Evolutionary conservation across 768 basidiomycete genomes (phyloP).

Genomic region (Pulveroboletus sp.): DNA sequence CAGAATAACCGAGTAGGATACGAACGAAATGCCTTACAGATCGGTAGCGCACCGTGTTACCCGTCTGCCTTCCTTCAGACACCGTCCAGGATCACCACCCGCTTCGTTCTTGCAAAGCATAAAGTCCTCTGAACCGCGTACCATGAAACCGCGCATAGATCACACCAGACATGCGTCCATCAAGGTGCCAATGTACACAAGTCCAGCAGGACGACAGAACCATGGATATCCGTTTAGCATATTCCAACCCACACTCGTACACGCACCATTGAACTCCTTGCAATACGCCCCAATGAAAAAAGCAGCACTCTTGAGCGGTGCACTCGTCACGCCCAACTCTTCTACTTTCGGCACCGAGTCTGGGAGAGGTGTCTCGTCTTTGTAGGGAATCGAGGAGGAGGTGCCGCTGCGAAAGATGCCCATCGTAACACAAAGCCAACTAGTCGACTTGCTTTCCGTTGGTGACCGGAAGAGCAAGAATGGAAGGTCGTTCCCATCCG

Average conservation of each 20-base stretch:
- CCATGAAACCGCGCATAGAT: neutral
- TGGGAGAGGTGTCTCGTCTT: slow-evolving; percentile 66
- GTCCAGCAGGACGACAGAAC: neutral
- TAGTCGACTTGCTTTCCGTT: slow-evolving; percentile 10
- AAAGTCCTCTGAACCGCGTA: slow-evolving; percentile 66
- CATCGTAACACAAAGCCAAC: slow-evolving; percentile 38
- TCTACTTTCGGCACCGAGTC: slow-evolving; percentile 70
- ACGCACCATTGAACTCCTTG: slow-evolving; percentile 93
- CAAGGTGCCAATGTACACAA: neutral
- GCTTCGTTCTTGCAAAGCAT: slow-evolving; percentile 98
- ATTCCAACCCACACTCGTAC: neutral
- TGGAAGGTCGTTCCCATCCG: slow-evolving; percentile 25
- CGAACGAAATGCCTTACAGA: slow-evolving; percentile 55
- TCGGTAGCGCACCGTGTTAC: slow-evolving; percentile 95
- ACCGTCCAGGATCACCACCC: slow-evolving; percentile 79
- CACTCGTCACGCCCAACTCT: slow-evolving; percentile 88
- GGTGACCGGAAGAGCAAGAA: slow-evolving; percentile 17
- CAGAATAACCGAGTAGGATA: neutral
- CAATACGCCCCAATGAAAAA: slow-evolving; percentile 97
- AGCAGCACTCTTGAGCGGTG: slow-evolving; percentile 91
- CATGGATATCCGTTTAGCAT: slow-evolving; percentile 9
- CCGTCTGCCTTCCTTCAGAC: slow-evolving; percentile 91
- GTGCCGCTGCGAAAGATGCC: slow-evolving; percentile 51
- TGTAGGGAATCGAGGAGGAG: slow-evolving; percentile 48
- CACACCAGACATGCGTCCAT: neutral